These are phyloP conservation scores for Hypoxylon sp. DNA, from an alignment of 2,329 filamentous ascomycete species.

Conservation along the genomic window DNA sequence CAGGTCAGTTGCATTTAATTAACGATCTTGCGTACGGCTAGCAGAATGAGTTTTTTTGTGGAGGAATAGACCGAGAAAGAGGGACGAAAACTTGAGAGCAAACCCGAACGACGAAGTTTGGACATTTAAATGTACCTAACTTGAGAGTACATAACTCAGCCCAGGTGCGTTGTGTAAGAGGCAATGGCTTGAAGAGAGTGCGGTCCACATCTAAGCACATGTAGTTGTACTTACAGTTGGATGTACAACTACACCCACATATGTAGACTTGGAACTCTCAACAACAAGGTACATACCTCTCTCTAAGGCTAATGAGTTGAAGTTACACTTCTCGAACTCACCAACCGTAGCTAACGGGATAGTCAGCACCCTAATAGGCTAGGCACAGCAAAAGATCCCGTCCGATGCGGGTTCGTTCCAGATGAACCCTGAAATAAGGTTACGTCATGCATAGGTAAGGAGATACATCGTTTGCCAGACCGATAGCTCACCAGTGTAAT, in stretches of 20 bases:
- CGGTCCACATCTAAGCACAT: conserved; percentile 15
- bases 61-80: conserved; percentile 15
- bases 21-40: conserved; percentile 22
- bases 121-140: conserved; percentile 23
- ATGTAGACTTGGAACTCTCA: not conserved
- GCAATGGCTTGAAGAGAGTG: conserved; percentile 4
- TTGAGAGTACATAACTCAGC: conserved; percentile 18
- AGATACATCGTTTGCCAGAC: conserved; percentile 23
- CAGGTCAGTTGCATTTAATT: conserved; percentile 46
- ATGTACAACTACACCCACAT: conserved; percentile 1
- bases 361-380: conserved; percentile 13
- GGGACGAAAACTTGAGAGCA: conserved; percentile 26
- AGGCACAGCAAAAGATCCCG: conserved; percentile 23
- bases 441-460: conserved; percentile 38
- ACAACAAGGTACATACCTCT: not conserved
- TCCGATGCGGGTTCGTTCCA: conserved; percentile 31
- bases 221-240: conserved; percentile 13
- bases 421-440: conserved; percentile 21
- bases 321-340: conserved; percentile 17
- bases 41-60: conserved; percentile 14
- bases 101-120: conserved; percentile 28
- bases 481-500: conserved; percentile 16
- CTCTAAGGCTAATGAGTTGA: not conserved
- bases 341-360: conserved; percentile 25
- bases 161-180: conserved; percentile 2